Evolutionary conservation across 495 filamentous ascomycete genomes (phyloP), one percentile per base, ranked within the genome.

Genomic region (Neurospora terricola): DNA sequence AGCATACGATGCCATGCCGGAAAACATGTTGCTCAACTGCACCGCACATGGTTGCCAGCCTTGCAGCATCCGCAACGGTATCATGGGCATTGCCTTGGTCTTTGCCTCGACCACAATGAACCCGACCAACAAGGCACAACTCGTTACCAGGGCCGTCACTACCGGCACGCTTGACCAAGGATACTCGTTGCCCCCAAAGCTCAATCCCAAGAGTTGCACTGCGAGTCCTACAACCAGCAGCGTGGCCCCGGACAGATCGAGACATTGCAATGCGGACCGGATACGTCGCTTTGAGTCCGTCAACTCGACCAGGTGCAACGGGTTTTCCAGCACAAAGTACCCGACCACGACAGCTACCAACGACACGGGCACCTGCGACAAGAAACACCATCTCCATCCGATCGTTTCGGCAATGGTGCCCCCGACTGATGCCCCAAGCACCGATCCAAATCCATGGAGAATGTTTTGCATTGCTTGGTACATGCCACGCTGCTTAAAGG

Each of bases 381-480:
- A 74, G 68, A 87, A 87, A 69, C 84, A 87, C 82, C 81, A 86
- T 38, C 85, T 75, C 85, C 86, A 87, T 0, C 85, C 84, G 30
- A 86, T 83, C 0, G 75, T 82, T 42, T 87, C 84, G 3, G 84
- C 82, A 71, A 87, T 84, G 4, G 80, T 72, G n/a, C 85, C 86
- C 1, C 86, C 86, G n/a, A 87, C 77, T 1, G 81, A 84, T 1
- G 85, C 85, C 23, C 86, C 86, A 42, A 82, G 78, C 14, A 86
- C 82, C 1, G 83, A 80, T 6, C 86, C 86, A 54, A 90, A 89
- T 0, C 88, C 89, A 71, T 88, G 83, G 1, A 90, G 81, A 11
- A 84, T 87, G 72, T 91, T 91, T 76, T 90, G 88, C 66, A 88
- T 82, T 0, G 88, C 88, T 70, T 91, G 89, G 73, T 90, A 91